These are phyloP conservation scores for Ampelocalamus luodianensis DNA, from an alignment of 176 grass and related monocot genomes.

Conservation along the genomic window DNA sequence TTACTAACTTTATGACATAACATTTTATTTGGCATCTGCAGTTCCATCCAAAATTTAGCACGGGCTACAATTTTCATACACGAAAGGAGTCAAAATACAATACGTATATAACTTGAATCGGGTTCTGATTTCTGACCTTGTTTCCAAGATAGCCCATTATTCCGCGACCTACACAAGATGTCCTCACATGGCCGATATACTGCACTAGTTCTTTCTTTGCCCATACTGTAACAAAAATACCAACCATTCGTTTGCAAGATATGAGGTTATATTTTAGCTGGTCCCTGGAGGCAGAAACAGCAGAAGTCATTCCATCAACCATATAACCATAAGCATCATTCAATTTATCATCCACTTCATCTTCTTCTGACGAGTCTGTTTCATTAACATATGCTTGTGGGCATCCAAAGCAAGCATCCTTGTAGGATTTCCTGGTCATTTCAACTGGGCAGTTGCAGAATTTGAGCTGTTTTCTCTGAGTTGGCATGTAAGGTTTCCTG, in stretches of 20 bases:
- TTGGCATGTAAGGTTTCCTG: conserved; percentile 85
- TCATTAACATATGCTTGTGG: conserved; percentile 63
- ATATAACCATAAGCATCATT: conserved; percentile 49
- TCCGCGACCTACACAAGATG: conserved; percentile 80
- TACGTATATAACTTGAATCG: conserved; percentile 5
- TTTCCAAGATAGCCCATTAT: conserved; percentile 95
- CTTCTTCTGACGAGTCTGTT: conserved; percentile 77
- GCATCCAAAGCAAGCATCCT: conserved; percentile 85
- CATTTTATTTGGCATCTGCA: conserved; percentile 14
- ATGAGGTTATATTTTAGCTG: conserved; percentile 85
- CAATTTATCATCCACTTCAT: conserved; percentile 66
- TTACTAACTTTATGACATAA: not conserved
- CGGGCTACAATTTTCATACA: conserved; percentile 6
- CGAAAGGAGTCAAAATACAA: not conserved
- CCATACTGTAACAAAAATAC: conserved; percentile 91
- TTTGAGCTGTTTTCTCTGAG: conserved; percentile 64
- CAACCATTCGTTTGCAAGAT: conserved; percentile 94
- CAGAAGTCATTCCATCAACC: conserved; percentile 45
- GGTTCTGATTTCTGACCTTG: conserved; percentile 59
- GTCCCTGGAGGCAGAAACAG: conserved; percentile 53
- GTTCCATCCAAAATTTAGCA: not conserved
- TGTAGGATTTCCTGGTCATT: conserved; percentile 78
- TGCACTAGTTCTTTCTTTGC: conserved; percentile 73
- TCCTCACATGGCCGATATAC: conserved; percentile 79
- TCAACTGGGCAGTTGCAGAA: conserved; percentile 80